Evolutionary conservation across 176 grass and related monocot genomes (phyloP).

Genomic region (Tillandsia leiboldiana): DNA sequence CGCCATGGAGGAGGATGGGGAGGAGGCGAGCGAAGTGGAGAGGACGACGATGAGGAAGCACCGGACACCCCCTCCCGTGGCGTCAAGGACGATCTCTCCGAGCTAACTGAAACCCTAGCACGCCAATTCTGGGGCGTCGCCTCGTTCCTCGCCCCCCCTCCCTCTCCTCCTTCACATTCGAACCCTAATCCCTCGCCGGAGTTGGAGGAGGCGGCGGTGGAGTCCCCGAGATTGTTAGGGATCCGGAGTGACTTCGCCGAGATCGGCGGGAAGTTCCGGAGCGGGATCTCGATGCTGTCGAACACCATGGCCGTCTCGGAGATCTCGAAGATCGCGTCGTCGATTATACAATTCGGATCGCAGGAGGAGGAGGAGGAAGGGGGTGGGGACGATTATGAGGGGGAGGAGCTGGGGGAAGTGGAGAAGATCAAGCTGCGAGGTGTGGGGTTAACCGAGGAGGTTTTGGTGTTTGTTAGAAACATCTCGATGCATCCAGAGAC

Average conservation of each 20-base stretch:
- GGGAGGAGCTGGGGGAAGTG: conserved; percentile 3
- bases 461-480: conserved; percentile 61
- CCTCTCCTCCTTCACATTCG: not conserved
- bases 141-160: conserved; percentile 51
- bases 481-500: conserved; percentile 73
- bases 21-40: not conserved
- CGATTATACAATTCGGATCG: conserved; percentile 37
- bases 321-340: conserved; percentile 72
- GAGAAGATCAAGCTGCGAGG: not conserved
- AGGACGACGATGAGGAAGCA: not conserved
- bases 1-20: not conserved
- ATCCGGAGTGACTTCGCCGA: conserved; percentile 51
- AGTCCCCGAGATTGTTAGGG: conserved; percentile 12
- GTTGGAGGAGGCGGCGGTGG: not conserved
- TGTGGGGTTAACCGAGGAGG: conserved; percentile 55
- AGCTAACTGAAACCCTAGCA: conserved; percentile 58
- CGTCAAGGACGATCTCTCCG: conserved; percentile 81
- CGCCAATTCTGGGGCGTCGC: conserved; percentile 66
- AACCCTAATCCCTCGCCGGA: conserved; percentile 12
- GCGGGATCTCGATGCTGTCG: conserved; percentile 68
- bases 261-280: conserved; percentile 57
- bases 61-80: conserved; percentile 38
- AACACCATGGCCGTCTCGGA: conserved; percentile 63
- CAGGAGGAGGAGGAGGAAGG: conserved; percentile 29
- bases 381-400: conserved; percentile 15